Percentiles rank a stretch among this genome's conserved stretches.
Evolutionary conservation across 2,329 filamentous ascomycete species (phyloP).

Genomic region (Fusarium guadeloupense): DNA sequence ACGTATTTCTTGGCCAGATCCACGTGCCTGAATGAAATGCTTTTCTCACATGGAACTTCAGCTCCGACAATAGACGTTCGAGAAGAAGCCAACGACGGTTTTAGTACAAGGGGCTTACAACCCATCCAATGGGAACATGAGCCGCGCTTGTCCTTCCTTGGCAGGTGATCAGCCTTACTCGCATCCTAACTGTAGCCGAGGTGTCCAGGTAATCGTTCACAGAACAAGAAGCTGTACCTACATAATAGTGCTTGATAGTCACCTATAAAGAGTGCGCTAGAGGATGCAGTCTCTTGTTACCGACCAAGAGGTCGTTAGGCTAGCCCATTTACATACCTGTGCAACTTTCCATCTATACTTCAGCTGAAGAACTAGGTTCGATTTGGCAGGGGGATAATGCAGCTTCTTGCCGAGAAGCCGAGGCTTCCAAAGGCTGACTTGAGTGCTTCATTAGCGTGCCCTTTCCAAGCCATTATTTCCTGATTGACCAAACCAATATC

Average conservation of each 20-base stretch:
- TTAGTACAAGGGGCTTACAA: background rate
- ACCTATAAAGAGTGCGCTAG: background rate
- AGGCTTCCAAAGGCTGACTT: background rate
- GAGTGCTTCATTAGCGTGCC: background rate
- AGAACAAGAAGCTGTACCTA: background rate
- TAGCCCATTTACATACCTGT: too few species aligned
- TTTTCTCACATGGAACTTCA: background rate
- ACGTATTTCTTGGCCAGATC: slow-evolving; percentile 1
- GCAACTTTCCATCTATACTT: background rate
- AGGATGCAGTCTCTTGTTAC: background rate
- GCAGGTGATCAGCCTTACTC: background rate
- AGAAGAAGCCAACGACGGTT: background rate
- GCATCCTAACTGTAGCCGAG: background rate
- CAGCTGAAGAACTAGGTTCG: slow-evolving; percentile 6
- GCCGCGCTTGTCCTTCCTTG: background rate
- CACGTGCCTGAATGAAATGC: background rate
- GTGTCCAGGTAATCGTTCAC: too few species aligned
- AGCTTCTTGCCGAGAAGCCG: slow-evolving; percentile 2
- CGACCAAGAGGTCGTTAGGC: too few species aligned
- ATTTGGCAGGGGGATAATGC: background rate
- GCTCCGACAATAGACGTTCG: background rate
- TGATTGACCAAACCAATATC: too few species aligned
- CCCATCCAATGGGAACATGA: background rate
- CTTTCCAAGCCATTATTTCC: background rate
- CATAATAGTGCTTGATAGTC: background rate